Evolutionary conservation across 2,329 filamentous ascomycete species (phyloP).

Genomic region (Akanthomyces muscarius): DNA sequence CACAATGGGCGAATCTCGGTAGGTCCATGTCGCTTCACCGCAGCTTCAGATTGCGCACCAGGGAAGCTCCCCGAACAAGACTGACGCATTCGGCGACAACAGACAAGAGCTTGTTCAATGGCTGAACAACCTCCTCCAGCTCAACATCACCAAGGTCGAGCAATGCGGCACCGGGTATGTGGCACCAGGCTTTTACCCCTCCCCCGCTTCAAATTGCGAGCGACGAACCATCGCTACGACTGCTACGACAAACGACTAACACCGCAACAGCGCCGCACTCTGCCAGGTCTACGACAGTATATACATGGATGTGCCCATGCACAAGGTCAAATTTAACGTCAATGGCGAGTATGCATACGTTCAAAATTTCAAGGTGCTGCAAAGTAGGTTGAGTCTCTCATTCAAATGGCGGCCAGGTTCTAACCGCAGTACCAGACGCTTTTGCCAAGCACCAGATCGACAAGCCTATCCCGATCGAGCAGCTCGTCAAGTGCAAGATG

Average conservation of each 20-base stretch:
- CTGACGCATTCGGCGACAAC: constrained; percentile 13
- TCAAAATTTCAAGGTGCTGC: constrained; percentile 96
- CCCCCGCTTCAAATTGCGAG: constrained; percentile 19
- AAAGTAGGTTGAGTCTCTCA: constrained; percentile 59
- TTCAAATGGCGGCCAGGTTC: constrained; percentile 9
- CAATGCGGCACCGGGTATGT: constrained; percentile 96
- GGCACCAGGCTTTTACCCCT: constrained; percentile 23
- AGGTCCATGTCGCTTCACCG: constrained; percentile 23
- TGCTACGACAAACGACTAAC: constrained; percentile 10
- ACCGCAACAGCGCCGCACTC: constrained; percentile 70
- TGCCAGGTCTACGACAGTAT: constrained; percentile 99
- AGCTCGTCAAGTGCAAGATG: constrained; percentile 97
- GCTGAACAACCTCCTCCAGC: constrained; percentile 95
- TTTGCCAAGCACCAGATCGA: constrained; percentile 87
- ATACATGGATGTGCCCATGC: constrained; percentile 92
- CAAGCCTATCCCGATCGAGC: constrained; percentile 82
- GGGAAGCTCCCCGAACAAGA: background rate
- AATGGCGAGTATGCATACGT: constrained; percentile 96
- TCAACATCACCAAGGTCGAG: constrained; percentile 98
- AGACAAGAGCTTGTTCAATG: constrained; percentile 96
- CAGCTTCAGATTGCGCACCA: background rate
- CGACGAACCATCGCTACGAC: constrained; percentile 1
- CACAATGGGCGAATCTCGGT: constrained; percentile 49
- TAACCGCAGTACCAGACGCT: constrained; percentile 50
- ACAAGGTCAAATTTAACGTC: constrained; percentile 95